A percentile compares a stretch with the other conserved stretches of the same genome.
phyloP scores from a whole-genome alignment of 2,329 filamentous ascomycete species.

The Botrytis paeoniae region DNA sequence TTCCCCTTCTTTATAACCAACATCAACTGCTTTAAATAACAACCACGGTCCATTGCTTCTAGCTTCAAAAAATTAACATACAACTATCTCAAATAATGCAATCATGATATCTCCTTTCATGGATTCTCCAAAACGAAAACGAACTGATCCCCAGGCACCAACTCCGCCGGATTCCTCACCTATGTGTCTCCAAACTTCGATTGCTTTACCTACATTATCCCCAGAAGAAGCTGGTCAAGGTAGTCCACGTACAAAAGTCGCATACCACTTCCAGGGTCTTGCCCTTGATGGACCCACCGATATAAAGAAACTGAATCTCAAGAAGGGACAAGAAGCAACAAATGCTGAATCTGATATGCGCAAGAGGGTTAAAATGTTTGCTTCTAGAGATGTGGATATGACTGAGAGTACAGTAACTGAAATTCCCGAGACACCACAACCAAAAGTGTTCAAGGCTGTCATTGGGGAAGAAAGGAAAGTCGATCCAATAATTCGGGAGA shows the following conservation, averaged over 20 bases:
- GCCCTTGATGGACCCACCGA: slow-evolving; percentile 26
- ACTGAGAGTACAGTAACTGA: slow-evolving; percentile 9
- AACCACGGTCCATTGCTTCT: background rate
- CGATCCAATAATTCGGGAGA: slow-evolving; percentile 24
- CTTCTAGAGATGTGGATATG: slow-evolving; percentile 7
- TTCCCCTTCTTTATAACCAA: background rate
- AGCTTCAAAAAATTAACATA: background rate
- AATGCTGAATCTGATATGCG: slow-evolving; percentile 27
- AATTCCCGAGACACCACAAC: slow-evolving; percentile 22
- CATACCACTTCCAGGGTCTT: slow-evolving; percentile 35
- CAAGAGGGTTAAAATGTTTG: slow-evolving; percentile 31
- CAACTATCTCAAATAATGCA: background rate
- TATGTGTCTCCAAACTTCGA: slow-evolving; percentile 12
- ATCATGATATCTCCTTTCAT: slow-evolving; percentile 12
- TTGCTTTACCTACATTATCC: slow-evolving; percentile 18
- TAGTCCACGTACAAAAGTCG: slow-evolving; percentile 36
- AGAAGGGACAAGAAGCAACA: slow-evolving; percentile 7
- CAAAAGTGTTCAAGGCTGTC: slow-evolving; percentile 22
- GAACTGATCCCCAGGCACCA: slow-evolving; percentile 17
- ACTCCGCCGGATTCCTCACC: slow-evolving; percentile 19
- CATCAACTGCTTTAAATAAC: background rate
- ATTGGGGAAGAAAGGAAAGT: slow-evolving; percentile 22
- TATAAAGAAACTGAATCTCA: slow-evolving; percentile 29
- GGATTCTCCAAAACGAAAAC: slow-evolving; percentile 26
- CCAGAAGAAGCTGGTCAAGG: slow-evolving; percentile 12